Evolutionary conservation across 768 basidiomycete genomes (phyloP).

Genomic region (Fomitopsis serialis): DNA sequence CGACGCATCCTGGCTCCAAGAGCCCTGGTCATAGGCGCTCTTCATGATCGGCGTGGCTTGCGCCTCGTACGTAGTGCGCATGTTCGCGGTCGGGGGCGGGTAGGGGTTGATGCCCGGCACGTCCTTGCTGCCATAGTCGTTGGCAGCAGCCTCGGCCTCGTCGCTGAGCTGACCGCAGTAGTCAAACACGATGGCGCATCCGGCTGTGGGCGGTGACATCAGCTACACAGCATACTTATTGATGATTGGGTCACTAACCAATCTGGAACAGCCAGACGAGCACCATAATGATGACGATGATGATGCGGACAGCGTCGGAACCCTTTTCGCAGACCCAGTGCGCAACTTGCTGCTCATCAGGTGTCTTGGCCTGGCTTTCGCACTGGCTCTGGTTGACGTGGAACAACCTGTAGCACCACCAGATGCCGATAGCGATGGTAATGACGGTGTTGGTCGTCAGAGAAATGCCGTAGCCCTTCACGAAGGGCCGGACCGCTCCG

Average conservation of each 20-base stretch:
- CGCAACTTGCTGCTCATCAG: slow-evolving; percentile 22
- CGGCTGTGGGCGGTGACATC: slow-evolving; percentile 30
- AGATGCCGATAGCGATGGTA: slow-evolving; percentile 43
- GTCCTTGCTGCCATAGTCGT: neutral
- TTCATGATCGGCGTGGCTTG: slow-evolving; percentile 4
- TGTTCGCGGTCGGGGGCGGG: neutral
- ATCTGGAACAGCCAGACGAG: slow-evolving; percentile 50
- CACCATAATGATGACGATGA: slow-evolving; percentile 40
- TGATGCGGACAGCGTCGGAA: slow-evolving; percentile 36
- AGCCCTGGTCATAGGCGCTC: slow-evolving; percentile 3
- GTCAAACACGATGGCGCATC: slow-evolving; percentile 44
- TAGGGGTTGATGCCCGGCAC: slow-evolving; percentile 1
- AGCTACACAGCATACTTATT: neutral
- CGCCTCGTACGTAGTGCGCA: slow-evolving; percentile 6
- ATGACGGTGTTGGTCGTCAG: slow-evolving; percentile 41
- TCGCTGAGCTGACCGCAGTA: slow-evolving; percentile 51
- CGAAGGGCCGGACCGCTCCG: slow-evolving; percentile 34
- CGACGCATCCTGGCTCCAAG: neutral
- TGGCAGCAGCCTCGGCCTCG: slow-evolving; percentile 26
- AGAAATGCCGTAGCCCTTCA: slow-evolving; percentile 38
- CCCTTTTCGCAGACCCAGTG: slow-evolving; percentile 36
- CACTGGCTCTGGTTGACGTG: slow-evolving; percentile 32
- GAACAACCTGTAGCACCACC: slow-evolving; percentile 41
- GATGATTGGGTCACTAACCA: slow-evolving; percentile 35
- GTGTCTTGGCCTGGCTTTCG: slow-evolving; percentile 29